Evolutionary conservation across 139 green algal species (phyloP), one percentile per base, ranked within the genome.

Genomic region (Microglena sp.): DNA sequence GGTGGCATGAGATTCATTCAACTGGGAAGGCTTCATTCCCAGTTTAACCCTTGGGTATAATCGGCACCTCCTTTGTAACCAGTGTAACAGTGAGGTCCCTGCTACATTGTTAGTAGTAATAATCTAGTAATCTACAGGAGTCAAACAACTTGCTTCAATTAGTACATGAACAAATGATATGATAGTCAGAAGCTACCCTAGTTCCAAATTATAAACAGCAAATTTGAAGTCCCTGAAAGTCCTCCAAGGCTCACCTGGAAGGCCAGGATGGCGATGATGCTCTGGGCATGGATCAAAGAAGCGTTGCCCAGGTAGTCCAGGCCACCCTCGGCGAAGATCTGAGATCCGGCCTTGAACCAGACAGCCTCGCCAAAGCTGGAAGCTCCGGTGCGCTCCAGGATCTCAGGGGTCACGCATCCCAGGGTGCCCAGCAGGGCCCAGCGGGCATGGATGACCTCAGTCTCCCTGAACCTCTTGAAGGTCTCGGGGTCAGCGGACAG

Each of bases 361-460:
- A 65, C 58, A 33, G 58, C 33, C 58, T 65, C 8, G 28, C 70
- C 72, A 45, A 91, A 88, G n/a, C n/a, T n/a, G 8, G 33, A 4
- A 27, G 32, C 29, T 7, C 6, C 58, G 6, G 11, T 15, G 5
- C 31, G 11, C 5, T 33, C 6, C n/a, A 65, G 58, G 58, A 85
- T 65, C 58, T 65, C 75, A 33, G 75, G 70, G 43, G 63, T 75
- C 18, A 92, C 44, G 77, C 80, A 91, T 64, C 87, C 89, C 40
- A 95, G 78, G 30, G 85, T 83, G 45, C 90, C 93, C 8, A 98
- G 86, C 89, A 98, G 95, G 33, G 93, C 93, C 94, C 94, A 99
- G 58, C 88, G 86, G 31, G 79, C 81, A 72, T 95, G 87, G 73
- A 91, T 88, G 40, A 92, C 55, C 84, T 96, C 87, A 15, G 86